phyloP scores from a whole-genome alignment of 169 alveolate species.

The Eimeria brunetti region DNA sequence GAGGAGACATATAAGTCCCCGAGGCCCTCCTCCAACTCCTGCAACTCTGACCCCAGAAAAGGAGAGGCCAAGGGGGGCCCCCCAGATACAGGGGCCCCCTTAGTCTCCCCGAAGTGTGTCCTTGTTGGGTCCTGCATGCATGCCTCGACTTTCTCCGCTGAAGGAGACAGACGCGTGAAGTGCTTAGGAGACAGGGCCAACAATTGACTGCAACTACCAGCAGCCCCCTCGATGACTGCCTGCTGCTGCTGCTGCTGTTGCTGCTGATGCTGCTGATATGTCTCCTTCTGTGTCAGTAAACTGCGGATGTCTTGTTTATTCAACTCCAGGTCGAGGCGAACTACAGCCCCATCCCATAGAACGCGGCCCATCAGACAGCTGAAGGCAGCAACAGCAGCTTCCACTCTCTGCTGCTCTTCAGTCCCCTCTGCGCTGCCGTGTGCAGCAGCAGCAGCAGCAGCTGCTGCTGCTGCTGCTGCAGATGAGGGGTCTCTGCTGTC shows the following conservation, averaged over 20 bases:
- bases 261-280: slow-evolving; percentile 56
- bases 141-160: background rate
- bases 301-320: background rate
- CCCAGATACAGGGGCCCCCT: background rate
- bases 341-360: slow-evolving; percentile 31
- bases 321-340: background rate
- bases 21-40: slow-evolving; percentile 63
- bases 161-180: background rate
- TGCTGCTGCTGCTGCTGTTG: slow-evolving; percentile 26
- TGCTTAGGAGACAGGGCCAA: background rate
- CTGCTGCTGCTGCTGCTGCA: slow-evolving; percentile 15
- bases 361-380: slow-evolving; percentile 19
- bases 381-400: slow-evolving; percentile 42
- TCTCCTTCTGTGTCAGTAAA: background rate
- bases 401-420: background rate
- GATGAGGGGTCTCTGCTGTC: background rate
- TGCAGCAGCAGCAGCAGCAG: background rate
- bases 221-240: background rate
- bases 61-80: background rate
- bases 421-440: background rate
- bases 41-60: slow-evolving; percentile 12
- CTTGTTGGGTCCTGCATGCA: background rate
- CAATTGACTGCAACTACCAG: background rate
- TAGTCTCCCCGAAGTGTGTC: background rate
- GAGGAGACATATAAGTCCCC: slow-evolving; percentile 47